Evolutionary conservation across 495 filamentous ascomycete species (phyloP).

Genomic region (Lentithecium fluviatile): DNA sequence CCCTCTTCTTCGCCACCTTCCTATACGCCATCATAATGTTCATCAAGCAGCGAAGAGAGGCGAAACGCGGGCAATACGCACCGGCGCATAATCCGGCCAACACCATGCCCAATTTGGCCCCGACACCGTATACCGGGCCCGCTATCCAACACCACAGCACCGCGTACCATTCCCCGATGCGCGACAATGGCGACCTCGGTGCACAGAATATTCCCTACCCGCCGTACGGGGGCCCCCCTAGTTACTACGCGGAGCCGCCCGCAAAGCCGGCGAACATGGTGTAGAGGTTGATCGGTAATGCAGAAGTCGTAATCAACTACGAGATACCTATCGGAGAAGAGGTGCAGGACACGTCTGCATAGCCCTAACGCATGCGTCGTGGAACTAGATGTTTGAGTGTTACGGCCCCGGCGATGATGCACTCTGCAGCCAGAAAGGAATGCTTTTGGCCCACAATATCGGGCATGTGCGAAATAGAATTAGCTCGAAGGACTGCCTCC

Average conservation of each 20-base stretch:
- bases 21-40: constrained; percentile 32
- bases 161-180: constrained; percentile 11
- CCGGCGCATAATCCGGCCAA: constrained; percentile 25
- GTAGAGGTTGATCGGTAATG: not conserved
- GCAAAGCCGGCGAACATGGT: constrained; percentile 12
- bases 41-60: constrained; percentile 13
- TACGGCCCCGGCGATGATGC: no score
- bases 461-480: no score
- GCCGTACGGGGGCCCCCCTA: constrained; percentile 1
- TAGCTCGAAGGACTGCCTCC: no score
- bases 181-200: not conserved
- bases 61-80: constrained; percentile 25
- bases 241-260: constrained; percentile 13
- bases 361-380: no score
- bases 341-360: no score
- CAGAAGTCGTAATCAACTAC: no score
- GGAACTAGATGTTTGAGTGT: no score
- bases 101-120: not conserved
- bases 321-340: no score
- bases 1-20: constrained; percentile 30
- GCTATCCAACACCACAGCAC: constrained; percentile 7
- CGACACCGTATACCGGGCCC: not conserved
- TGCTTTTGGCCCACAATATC: no score
- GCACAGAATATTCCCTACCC: not conserved
- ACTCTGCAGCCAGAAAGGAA: no score